These are phyloP conservation scores for Paramecium sexaurelia DNA, from an alignment of 73 alveolate species.

Conservation along the genomic window DNA sequence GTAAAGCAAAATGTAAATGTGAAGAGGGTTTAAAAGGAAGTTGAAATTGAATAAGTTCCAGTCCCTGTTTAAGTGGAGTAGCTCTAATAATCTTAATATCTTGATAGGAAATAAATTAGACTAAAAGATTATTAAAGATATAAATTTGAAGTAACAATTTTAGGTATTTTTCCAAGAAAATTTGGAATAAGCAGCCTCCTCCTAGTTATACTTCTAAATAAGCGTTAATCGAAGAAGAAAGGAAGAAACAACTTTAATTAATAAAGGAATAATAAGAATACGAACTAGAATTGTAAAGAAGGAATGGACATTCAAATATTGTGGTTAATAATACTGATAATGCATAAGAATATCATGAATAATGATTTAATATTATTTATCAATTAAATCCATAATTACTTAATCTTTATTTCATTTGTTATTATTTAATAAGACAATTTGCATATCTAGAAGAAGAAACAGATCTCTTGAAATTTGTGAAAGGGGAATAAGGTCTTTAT, in stretches of 20 bases:
- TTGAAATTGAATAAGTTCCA: constrained; percentile 32
- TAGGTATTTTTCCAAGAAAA: neutral
- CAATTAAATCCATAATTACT: neutral
- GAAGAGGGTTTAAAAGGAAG: neutral
- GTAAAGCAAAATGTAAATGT: neutral
- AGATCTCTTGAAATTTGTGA: constrained; percentile 6
- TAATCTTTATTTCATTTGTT: neutral
- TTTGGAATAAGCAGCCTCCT: constrained; percentile 11
- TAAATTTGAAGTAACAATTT: neutral
- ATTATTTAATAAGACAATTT: neutral
- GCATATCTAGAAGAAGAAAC: constrained; percentile 5
- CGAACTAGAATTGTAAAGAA: neutral
- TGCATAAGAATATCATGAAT: neutral
- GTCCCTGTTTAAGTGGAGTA: neutral
- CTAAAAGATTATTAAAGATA: constrained; percentile 33
- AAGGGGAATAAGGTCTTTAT: constrained; percentile 25
- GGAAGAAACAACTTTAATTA: neutral
- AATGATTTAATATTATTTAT: neutral
- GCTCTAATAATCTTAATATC: neutral
- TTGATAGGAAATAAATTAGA: neutral
- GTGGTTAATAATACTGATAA: neutral
- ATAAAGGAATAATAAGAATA: neutral
- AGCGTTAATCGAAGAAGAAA: neutral
- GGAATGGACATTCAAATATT: neutral
- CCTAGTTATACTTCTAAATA: constrained; percentile 21